Evolutionary conservation across 1,284 basidiomycete species (phyloP).

Genomic region (Volvariella volvacea): DNA sequence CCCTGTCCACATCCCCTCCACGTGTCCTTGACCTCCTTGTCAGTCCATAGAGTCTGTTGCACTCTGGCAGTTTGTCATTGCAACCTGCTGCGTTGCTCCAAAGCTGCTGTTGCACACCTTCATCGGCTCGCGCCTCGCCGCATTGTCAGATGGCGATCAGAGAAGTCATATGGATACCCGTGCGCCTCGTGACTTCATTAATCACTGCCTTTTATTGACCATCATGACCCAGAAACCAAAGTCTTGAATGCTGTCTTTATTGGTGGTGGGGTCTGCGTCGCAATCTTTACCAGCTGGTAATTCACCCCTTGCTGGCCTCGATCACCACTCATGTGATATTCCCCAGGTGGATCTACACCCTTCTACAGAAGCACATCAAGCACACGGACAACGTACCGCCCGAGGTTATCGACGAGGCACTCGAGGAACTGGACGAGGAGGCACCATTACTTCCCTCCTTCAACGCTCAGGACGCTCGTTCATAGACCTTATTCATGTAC

Average conservation of each 20-base stretch:
- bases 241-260: constrained; percentile 57
- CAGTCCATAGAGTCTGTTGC: constrained; percentile 70
- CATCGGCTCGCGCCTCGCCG: constrained; percentile 70
- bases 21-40: constrained; percentile 5
- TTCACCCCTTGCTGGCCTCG: constrained; percentile 11
- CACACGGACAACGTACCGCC: constrained; percentile 43
- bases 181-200: constrained; percentile 23
- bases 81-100: constrained; percentile 65
- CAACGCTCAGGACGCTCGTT: not conserved
- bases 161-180: constrained; percentile 70
- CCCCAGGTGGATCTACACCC: constrained; percentile 54
- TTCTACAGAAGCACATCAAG: constrained; percentile 56
- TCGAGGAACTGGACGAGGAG: constrained; percentile 59
- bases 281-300: constrained; percentile 59
- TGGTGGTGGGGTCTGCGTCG: constrained; percentile 48
- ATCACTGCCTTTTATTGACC: constrained; percentile 5
- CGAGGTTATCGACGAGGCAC: constrained; percentile 49
- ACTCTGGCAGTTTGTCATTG: constrained; percentile 68
- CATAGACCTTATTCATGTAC: constrained; percentile 5
- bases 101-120: constrained; percentile 70
- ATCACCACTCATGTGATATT: constrained; percentile 9
- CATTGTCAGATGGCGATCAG: constrained; percentile 70
- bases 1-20: not conserved
- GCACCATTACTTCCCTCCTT: constrained; percentile 45
- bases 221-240: constrained; percentile 43